A percentile compares a stretch with the other conserved stretches of the same genome.
These are phyloP conservation scores for Cyclotella choctawhatcheeana DNA, from an alignment of 108 stramenopile species.

Conservation along the genomic window DNA sequence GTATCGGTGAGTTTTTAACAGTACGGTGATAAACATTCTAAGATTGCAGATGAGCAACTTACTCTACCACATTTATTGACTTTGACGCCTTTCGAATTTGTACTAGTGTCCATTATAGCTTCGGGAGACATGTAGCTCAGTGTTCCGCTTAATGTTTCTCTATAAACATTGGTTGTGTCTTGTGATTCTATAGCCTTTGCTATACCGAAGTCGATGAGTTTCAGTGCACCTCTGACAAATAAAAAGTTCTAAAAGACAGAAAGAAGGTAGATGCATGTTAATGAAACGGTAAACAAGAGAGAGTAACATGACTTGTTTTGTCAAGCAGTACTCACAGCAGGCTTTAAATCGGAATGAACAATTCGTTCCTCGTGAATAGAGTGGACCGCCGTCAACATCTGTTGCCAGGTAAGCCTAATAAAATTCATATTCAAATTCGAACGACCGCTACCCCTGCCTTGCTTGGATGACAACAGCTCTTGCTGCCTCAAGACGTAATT, in stretches of 20 bases:
- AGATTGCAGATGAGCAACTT: conserved; percentile 25
- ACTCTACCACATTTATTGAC: conserved; percentile 71
- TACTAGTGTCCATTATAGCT: conserved; percentile 90
- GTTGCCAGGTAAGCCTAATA: conserved; percentile 97
- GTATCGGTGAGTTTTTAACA: conserved; percentile 33
- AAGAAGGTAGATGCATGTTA: neutral
- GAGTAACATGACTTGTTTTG: too few relatives aligned
- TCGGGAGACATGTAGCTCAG: conserved; percentile 99
- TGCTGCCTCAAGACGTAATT: conserved; percentile 92
- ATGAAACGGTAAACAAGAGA: neutral
- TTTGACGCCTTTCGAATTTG: conserved; percentile 60
- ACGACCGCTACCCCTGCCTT: conserved; percentile 29
- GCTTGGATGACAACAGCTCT: conserved; percentile 44
- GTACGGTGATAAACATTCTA: neutral
- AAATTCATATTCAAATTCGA: conserved; percentile 92
- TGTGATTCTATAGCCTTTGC: conserved; percentile 95
- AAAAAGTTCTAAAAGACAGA: conserved; percentile 64
- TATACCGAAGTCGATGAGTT: conserved; percentile 99
- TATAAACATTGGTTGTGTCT: conserved; percentile 98
- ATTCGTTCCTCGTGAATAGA: conserved; percentile 97
- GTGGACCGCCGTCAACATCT: conserved; percentile 98
- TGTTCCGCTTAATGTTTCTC: conserved; percentile 97
- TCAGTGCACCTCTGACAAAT: conserved; percentile 93
- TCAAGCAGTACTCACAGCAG: conserved; percentile 64
- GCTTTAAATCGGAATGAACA: conserved; percentile 97